Conservation (phyloP, 352 stramenopile species). For the Phytophthora crassamura region DNA sequence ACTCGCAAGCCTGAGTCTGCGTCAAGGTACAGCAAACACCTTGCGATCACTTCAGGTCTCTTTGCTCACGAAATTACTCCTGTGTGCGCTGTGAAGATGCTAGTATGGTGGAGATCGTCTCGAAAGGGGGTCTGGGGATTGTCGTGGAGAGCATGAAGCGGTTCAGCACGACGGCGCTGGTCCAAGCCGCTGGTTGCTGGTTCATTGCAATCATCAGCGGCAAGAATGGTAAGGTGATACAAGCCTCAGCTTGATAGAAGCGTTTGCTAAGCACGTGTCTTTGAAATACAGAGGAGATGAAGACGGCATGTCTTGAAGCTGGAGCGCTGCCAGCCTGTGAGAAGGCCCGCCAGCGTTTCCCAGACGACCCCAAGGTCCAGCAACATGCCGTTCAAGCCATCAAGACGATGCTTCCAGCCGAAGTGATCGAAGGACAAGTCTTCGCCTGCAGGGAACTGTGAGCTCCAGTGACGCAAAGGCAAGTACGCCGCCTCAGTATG, state of each 20-base stretch:
- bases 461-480: slow-evolving; percentile 30
- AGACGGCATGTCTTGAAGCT: slow-evolving; percentile 52
- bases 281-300: slow-evolving; percentile 48
- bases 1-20: slow-evolving; percentile 63
- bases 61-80: not conserved
- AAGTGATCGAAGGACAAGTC: slow-evolving; percentile 19
- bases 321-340: slow-evolving; percentile 58
- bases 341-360: slow-evolving; percentile 57
- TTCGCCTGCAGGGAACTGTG: slow-evolving; percentile 6
- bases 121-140: slow-evolving; percentile 55
- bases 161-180: slow-evolving; percentile 47
- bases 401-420: slow-evolving; percentile 38
- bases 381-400: slow-evolving; percentile 59
- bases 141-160: slow-evolving; percentile 61
- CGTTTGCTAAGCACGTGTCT: not conserved
- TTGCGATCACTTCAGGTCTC: not conserved
- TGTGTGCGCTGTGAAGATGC: slow-evolving; percentile 35
- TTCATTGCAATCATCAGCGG: slow-evolving; percentile 57
- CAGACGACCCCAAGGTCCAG: slow-evolving; percentile 54
- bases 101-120: slow-evolving; percentile 64
- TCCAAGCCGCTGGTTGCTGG: slow-evolving; percentile 65
- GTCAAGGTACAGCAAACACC: slow-evolving; percentile 40
- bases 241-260: not conserved
- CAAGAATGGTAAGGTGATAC: slow-evolving; percentile 42
- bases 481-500: slow-evolving; percentile 21